Percentiles rank a stretch among this genome's conserved stretches.
These are phyloP conservation scores for Emergomyces orientalis DNA, from an alignment of 2,329 filamentous ascomycete species.

Conservation along the genomic window DNA sequence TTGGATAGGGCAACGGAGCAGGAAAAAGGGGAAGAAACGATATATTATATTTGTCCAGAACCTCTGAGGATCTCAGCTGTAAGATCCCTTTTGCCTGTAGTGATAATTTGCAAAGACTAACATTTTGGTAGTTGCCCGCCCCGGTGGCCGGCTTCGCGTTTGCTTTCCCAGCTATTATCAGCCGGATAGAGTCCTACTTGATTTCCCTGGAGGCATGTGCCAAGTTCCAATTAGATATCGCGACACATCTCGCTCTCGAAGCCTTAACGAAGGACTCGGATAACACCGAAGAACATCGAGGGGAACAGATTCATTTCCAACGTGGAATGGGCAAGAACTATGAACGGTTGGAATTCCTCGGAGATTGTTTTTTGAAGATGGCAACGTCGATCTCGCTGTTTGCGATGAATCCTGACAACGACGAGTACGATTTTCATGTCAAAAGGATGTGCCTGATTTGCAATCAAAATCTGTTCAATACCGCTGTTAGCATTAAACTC, in stretches of 20 bases:
- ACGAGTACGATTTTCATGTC: slow-evolving; percentile 83
- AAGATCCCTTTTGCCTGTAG: slow-evolving; percentile 30
- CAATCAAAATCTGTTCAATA: slow-evolving; percentile 80
- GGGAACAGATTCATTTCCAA: slow-evolving; percentile 63
- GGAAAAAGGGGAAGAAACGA: slow-evolving; percentile 39
- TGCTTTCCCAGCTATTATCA: slow-evolving; percentile 72
- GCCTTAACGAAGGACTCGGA: slow-evolving; percentile 89
- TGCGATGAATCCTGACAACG: slow-evolving; percentile 61
- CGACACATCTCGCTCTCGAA: slow-evolving; percentile 65
- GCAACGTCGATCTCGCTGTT: slow-evolving; percentile 84
- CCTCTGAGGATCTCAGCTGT: slow-evolving; percentile 67
- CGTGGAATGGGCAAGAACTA: slow-evolving; percentile 90
- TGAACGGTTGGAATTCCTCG: slow-evolving; percentile 85
- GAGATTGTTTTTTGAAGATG: slow-evolving; percentile 92
- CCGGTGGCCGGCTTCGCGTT: slow-evolving; percentile 64
- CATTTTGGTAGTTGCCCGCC: slow-evolving; percentile 51
- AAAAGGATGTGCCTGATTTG: slow-evolving; percentile 84
- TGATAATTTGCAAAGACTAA: background rate
- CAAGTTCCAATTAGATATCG: slow-evolving; percentile 54
- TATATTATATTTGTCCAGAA: slow-evolving; percentile 65
- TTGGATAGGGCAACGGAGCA: slow-evolving; percentile 57
- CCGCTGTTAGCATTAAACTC: slow-evolving; percentile 55
- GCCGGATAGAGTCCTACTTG: slow-evolving; percentile 70
- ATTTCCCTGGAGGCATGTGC: slow-evolving; percentile 68
- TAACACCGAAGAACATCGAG: slow-evolving; percentile 63